phyloP scores from a whole-genome alignment of 257 asterid species.

The Plectranthus barbatus region DNA sequence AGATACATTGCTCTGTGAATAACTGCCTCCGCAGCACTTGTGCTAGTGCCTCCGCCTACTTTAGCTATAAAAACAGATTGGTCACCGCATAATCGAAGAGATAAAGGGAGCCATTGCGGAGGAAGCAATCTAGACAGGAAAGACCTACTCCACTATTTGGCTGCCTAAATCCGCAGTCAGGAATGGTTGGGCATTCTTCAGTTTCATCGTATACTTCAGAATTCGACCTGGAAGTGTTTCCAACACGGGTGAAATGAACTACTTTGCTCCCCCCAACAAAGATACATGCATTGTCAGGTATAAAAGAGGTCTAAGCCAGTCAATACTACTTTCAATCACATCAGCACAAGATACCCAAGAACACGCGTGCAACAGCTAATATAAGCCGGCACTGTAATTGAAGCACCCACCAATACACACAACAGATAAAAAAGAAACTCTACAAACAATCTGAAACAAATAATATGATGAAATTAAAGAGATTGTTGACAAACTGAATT shows the following conservation, averaged over 20 bases:
- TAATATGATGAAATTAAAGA: too few species aligned
- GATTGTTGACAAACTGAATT: too few species aligned
- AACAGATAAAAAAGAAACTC: not conserved
- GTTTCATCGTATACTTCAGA: constrained; percentile 26
- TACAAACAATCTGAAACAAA: not conserved
- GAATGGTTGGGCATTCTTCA: constrained; percentile 59
- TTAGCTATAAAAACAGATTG: constrained; percentile 54
- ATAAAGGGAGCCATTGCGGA: constrained; percentile 53
- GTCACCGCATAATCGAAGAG: constrained; percentile 61
- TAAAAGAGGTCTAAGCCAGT: not conserved
- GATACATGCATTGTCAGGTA: constrained; percentile 40
- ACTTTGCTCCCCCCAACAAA: constrained; percentile 83
- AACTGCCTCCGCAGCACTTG: constrained; percentile 49
- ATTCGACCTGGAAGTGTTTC: constrained; percentile 26
- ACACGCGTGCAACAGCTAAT: not conserved
- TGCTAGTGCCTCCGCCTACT: constrained; percentile 83
- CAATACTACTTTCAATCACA: not conserved
- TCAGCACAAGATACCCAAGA: not conserved
- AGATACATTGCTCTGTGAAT: constrained; percentile 75
- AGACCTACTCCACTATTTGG: constrained; percentile 58
- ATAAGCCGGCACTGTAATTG: not conserved
- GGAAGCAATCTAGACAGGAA: constrained; percentile 79
- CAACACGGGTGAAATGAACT: constrained; percentile 66
- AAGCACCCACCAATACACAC: not conserved
- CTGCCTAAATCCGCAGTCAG: constrained; percentile 79